Evolutionary conservation across 2,329 filamentous ascomycete species (phyloP), one percentile per base, ranked within the genome.

Genomic region (Aspergillus sp.): DNA sequence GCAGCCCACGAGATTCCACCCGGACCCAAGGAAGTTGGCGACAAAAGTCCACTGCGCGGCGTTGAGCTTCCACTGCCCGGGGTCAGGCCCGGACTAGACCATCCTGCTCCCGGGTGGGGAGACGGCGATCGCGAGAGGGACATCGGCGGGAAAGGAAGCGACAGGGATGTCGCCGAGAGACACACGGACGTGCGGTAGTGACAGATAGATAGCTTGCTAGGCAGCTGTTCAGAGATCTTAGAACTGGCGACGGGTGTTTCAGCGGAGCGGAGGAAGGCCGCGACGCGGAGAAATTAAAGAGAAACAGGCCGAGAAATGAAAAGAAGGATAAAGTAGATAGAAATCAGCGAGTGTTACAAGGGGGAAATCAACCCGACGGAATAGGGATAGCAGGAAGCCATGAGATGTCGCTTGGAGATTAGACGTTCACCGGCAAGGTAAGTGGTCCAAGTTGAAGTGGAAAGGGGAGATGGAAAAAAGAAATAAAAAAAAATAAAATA

Each of bases 61-160:
- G 87, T 92, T 42, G 86, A 86, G 66, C 85, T 84, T 62, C 89
- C 89, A 74, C 89, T 91, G 59, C 86, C 87, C 61, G 90, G 87
- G 71, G 86, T 89, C 72, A 91, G 83, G 64, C 88, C 91, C 57
- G 90, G 92, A 77, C 89, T 95, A 58, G 91, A 87, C 93, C 94
- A 97, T 68, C 92, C 92, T 72, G 91, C 92, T 69, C 90, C 90
- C 62, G 87, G 89, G 63, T 87, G 85, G 63, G 93, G 94, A 57
- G 92, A 96, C 54, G 93, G 91, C 72, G 91, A 96, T 78, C 92
- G 87, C 67, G 92, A 95, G 63, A 94, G 80, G 67, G 90, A 90
- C 93, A 96, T 96, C 69, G 68, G 65, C 63, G 80, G 78, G 77
- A 71, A 68, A 78, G 42, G 24, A n/a, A n/a, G 36, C 36, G 36